Base-by-base conservation (phyloP, 176 grass and related monocot species). In the Bonia amplexicaulis region DNA sequence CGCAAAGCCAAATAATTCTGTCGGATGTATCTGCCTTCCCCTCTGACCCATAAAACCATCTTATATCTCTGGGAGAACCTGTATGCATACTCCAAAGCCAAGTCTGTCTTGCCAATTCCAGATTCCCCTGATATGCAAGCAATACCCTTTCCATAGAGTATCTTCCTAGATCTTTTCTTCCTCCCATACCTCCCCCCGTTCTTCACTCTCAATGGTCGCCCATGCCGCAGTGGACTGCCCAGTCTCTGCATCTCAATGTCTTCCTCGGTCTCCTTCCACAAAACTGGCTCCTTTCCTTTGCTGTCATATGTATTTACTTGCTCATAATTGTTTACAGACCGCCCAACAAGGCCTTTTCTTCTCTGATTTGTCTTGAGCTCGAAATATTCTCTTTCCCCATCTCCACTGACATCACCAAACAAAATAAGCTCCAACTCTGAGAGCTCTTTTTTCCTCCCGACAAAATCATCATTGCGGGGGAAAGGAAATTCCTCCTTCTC, bases 221-320 rank as follows among this genome's bases (percentile, higher is more conserved):
- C 90, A 75, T 87, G 84, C 51, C 52, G 73, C 8, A 54, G 33
- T 87, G 88, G 84, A 82, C 84, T 90, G 42, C 74, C 48, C 58
- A 92, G n/a, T 82, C 93, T 95, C 86, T 94, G 89, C 96, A 98
- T 98, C 84, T 98, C 96, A 78, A 98, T 95, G 78, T 93, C 90
- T 81, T 98, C 90, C 78, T 94, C 93, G n/a, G 93, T 92, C 60
- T 98, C 96, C 73, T 93, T 95, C 96, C 96, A 98, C 61, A 94
- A 61, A 67, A 98, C 84, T 42, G 91, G 91, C 49, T 95, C 91
- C 82, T 95, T 98, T 57, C 96, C 91, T 87, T 93, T 98, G 59
- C 74, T 80, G 39, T 85, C 71, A 85, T 88, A 86, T 37, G 88
- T 88, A 84, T 92, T 90, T 72, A 60, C 52, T 42, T 87, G 78